A percentile compares a stretch with the other conserved stretches of the same genome.
Evolutionary conservation across 352 stramenopile species (phyloP).

Genomic region (Lagenidium sp.): DNA sequence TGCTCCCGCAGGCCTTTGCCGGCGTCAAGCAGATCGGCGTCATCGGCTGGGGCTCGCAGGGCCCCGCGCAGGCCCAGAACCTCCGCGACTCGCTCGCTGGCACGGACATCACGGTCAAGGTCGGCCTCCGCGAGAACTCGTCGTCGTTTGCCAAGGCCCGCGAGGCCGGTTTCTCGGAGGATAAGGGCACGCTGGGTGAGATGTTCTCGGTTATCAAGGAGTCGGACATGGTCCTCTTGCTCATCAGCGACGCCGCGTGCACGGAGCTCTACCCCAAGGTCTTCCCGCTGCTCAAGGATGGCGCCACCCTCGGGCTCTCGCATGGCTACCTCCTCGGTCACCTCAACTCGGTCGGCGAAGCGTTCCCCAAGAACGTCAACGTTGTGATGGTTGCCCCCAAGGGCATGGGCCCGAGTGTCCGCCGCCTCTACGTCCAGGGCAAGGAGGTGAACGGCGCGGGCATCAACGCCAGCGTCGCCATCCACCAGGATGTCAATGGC

Average conservation of each 20-base stretch:
- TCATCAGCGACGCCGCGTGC: conserved; percentile 95
- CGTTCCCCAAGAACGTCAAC: conserved; percentile 95
- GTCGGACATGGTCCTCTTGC: conserved; percentile 95
- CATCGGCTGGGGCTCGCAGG: conserved; percentile 97
- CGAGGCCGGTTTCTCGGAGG: conserved; percentile 90
- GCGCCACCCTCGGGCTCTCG: conserved; percentile 94
- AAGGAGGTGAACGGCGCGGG: conserved; percentile 97
- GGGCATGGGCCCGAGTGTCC: conserved; percentile 95
- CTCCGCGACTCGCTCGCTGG: conserved; percentile 93
- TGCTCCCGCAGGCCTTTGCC: conserved; percentile 94
- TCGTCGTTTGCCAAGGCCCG: conserved; percentile 73
- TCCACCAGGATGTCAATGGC: conserved; percentile 93
- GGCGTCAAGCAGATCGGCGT: conserved; percentile 96
- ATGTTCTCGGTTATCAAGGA: conserved; percentile 96
- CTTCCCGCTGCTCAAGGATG: conserved; percentile 93
- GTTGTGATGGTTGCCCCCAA: conserved; percentile 98
- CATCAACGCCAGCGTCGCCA: conserved; percentile 96
- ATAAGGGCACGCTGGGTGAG: conserved; percentile 90
- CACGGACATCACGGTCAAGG: conserved; percentile 87
- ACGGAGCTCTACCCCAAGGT: conserved; percentile 96
- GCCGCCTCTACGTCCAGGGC: conserved; percentile 96
- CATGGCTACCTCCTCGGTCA: conserved; percentile 97
- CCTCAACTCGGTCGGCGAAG: conserved; percentile 93
- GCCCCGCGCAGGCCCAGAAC: conserved; percentile 96
- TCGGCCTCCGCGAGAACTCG: conserved; percentile 80